Base-by-base conservation (phyloP, 2,329 filamentous ascomycete genomes). In the Sporothrix mexicana region DNA sequence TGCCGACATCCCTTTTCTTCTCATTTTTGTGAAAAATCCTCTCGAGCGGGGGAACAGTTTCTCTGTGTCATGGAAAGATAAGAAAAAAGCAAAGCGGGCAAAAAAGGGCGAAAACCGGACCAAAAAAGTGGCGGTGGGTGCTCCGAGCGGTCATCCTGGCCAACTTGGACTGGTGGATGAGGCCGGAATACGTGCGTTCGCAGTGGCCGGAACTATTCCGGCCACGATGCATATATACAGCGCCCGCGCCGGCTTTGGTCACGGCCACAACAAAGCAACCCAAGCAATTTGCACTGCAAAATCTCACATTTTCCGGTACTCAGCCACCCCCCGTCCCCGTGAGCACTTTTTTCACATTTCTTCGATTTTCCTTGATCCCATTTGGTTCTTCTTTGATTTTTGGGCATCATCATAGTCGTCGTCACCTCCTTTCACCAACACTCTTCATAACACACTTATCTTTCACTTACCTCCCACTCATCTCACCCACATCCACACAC, bases 181-280 rank as follows among this genome's bases (percentile, higher is more conserved):
- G 75, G 75, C 74, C 73, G 74, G 75, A 76, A 76, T 72, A 8
- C 8, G 12, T 13, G 12, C 45, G 51, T 68, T 30, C 72, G 47
- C 9, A 72, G 78, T 80, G 83, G 83, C 83, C 83, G 84, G 83
- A 85, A 84, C 79, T 8, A 80, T 85, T 84, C 84, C 84, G 84
- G 84, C 84, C 84, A 83, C 81, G 69, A 79, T 79, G 78, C 85
- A 85, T 84, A 84, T 85, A 83, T 82, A 80, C 81, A 80, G 79
- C 77, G 74, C 75, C 78, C 53, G 69, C 59, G 71, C 71, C 47
- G 49, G 51, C 76, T 75, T 77, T 69, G 70, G 61, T 17, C 61
- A 25, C 61, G 61, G 61, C 20, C 61, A 47, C 25, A 10, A 25
- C 2, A 15, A 30, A 9, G 49, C 13, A 45, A n/a, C 25, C 43